Evolutionary conservation across 169 alveolate genomes (phyloP), one percentile per base, ranked within the genome.

Genomic region (Neospora caninum): DNA sequence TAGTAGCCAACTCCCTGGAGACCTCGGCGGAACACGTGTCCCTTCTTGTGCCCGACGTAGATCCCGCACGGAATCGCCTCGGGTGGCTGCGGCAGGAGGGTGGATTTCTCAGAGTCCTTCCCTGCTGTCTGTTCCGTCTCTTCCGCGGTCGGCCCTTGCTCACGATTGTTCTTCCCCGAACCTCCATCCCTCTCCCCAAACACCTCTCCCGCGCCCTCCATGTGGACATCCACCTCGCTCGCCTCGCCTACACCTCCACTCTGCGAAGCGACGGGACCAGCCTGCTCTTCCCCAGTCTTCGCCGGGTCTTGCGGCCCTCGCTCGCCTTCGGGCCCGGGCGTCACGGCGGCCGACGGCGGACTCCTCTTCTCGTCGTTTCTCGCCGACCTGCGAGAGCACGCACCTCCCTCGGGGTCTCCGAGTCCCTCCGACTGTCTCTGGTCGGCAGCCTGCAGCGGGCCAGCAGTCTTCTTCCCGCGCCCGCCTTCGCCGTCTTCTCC

Each of bases 41-140:
- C 94, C 22, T 73, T 73, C 91, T 92, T 92, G 36, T 91, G 94
- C 49, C 94, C 94, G 34, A 92, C 91, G 70, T 78, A 92, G 69
- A 92, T 82, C 69, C 91, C 70, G 91, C 94, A 67, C 91, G 91
- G 91, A 70, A 78, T 78, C 38, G 73, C 43, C 93, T 58, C 87
- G 67, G 87, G 93, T 10, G 93, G 93, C 45, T 39, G 70, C 1
- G 73, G 31, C 16, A 29, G 34, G 1, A 29, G 34, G 31, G 25
- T 1, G 7, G 45, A 2, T 25, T 78, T 78, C 86, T 78, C 45
- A 10, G 39, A 43, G 43, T 78, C 86, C 86, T 78, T 78, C 45
- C 31, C 49, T 38, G 39, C 82, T 34, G 39, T 69, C 82, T 69
- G 4, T 18, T 69, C 82, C 82, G n/a, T 69, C 22, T 20, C 38